These are phyloP conservation scores for Fagopyrum esculentum DNA, from an alignment of 148 eudicot genomes.

Conservation along the genomic window DNA sequence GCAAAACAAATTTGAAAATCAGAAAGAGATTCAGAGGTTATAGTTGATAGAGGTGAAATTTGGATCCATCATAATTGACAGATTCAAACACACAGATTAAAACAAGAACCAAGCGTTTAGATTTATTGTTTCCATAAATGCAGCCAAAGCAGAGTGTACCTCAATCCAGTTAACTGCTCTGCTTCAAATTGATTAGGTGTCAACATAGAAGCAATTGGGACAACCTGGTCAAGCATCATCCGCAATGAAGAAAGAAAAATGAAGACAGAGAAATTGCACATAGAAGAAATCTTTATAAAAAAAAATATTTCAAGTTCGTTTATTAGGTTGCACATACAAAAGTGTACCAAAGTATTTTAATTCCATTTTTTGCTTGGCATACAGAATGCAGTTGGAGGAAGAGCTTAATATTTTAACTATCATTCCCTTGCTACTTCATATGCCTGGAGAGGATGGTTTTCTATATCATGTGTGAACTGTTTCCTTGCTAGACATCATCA, in stretches of 20 bases:
- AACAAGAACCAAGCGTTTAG: no score
- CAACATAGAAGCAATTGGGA: constrained; percentile 96
- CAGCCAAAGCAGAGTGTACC: constrained; percentile 31
- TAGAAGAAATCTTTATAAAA: background rate
- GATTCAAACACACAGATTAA: background rate
- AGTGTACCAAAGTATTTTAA: no score
- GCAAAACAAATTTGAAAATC: no score
- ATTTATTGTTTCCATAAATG: background rate
- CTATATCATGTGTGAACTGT: background rate
- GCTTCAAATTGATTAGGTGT: constrained; percentile 99
- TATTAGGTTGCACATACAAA: background rate
- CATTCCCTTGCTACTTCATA: background rate
- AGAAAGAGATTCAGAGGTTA: no score
- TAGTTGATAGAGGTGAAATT: no score
- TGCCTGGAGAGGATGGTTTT: background rate
- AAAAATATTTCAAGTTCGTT: background rate
- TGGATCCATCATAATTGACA: background rate
- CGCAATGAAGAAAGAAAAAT: no score
- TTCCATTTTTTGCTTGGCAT: background rate
- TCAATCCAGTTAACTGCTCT: constrained; percentile 71
- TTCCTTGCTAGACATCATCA: background rate
- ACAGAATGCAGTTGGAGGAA: background rate
- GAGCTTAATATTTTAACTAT: background rate
- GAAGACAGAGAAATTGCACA: background rate
- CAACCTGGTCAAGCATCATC: constrained; percentile 52